Evolutionary conservation across 1,284 basidiomycete genomes (phyloP).

Genomic region (Phellopilus nigrolimitatus): DNA sequence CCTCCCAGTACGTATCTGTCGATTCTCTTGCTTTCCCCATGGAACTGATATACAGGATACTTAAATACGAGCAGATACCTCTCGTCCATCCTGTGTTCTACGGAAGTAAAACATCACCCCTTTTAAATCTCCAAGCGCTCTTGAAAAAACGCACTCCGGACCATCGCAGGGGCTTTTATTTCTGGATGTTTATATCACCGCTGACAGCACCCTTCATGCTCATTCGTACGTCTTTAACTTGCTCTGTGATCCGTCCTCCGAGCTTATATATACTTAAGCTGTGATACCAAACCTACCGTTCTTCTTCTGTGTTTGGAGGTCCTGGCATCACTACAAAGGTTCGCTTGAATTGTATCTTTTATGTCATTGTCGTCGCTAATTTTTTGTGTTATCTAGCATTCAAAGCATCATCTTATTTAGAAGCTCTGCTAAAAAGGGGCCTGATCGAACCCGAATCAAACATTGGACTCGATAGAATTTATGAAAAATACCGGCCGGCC

Average conservation of each 20-base stretch:
- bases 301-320: constrained; percentile 79
- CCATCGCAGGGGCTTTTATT: constrained; percentile 60
- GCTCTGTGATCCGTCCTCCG: neutral
- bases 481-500: constrained; percentile 35
- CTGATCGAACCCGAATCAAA: constrained; percentile 52
- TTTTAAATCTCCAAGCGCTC: constrained; percentile 50
- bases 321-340: constrained; percentile 81
- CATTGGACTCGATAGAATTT: constrained; percentile 52
- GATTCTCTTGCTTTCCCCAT: neutral
- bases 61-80: constrained; percentile 45
- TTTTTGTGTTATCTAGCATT: constrained; percentile 48
- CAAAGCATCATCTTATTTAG: constrained; percentile 65
- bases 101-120: constrained; percentile 40
- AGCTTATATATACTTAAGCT: constrained; percentile 37
- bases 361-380: constrained; percentile 1
- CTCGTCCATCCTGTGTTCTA: constrained; percentile 57
- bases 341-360: constrained; percentile 15
- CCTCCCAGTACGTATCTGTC: constrained; percentile 1
- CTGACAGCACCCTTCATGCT: constrained; percentile 69
- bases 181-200: constrained; percentile 60
- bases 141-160: constrained; percentile 51
- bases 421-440: constrained; percentile 49
- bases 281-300: constrained; percentile 79
- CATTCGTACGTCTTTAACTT: constrained; percentile 50
- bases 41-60: constrained; percentile 16